Evolutionary conservation across 202 grass and related monocot species (phyloP).

Genomic region (Tripidium arundinaceum): DNA sequence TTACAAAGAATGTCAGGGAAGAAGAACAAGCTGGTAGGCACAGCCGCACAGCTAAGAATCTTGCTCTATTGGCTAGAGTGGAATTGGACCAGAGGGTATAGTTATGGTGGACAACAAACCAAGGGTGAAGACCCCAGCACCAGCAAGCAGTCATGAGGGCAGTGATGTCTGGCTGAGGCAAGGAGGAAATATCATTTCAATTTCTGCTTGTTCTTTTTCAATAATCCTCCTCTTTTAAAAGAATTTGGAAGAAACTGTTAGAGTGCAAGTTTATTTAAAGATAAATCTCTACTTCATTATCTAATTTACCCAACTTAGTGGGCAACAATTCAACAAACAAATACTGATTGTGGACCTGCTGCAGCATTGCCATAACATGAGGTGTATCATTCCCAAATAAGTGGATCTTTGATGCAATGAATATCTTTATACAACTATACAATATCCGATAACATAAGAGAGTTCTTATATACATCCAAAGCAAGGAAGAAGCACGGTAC

Average conservation of each 20-base stretch:
- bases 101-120: background rate
- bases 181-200: background rate
- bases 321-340: background rate
- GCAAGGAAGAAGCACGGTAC: background rate
- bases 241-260: background rate
- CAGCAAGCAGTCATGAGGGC: background rate
- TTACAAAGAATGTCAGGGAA: background rate
- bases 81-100: background rate
- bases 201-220: background rate
- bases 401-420: background rate
- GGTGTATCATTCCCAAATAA: background rate
- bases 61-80: background rate
- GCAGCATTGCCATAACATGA: background rate
- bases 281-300: background rate
- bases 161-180: background rate
- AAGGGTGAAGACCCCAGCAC: no score
- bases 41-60: background rate
- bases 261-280: background rate
- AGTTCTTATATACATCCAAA: constrained; percentile 1
- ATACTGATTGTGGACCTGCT: background rate
- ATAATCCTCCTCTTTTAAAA: background rate
- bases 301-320: background rate
- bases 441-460: background rate
- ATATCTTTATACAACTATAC: background rate
- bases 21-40: constrained; percentile 16